phyloP scores from a whole-genome alignment of 1,284 basidiomycete genomes.

The Malassezia caprae region DNA sequence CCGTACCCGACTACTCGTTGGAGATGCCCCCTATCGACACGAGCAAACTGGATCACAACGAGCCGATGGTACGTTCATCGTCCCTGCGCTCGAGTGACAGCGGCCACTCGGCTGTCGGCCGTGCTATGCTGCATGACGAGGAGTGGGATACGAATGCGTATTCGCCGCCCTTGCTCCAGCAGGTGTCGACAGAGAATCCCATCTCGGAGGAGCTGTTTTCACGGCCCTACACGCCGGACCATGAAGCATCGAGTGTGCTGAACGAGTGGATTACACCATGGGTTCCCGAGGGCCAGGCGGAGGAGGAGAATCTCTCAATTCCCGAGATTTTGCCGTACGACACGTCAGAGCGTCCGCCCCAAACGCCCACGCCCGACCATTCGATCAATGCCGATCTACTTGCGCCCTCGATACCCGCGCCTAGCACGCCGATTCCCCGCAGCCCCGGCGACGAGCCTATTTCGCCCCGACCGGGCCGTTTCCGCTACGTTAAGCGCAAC shows the following conservation, averaged over 20 bases:
- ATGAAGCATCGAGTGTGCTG: background rate
- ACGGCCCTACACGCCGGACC: background rate
- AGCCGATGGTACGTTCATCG: background rate
- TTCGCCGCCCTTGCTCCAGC: background rate
- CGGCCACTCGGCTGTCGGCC: background rate
- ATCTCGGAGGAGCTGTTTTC: background rate
- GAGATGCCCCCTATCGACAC: constrained; percentile 14
- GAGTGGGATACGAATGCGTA: background rate
- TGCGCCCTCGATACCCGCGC: constrained; percentile 14
- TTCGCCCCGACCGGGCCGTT: constrained; percentile 1
- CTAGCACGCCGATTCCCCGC: constrained; percentile 12
- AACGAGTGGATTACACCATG: background rate
- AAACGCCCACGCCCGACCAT: background rate
- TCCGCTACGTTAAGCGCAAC: constrained; percentile 7
- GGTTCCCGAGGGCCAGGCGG: background rate
- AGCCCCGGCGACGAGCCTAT: constrained; percentile 7
- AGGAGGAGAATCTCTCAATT: background rate
- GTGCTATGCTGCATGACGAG: background rate
- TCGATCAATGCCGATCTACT: background rate
- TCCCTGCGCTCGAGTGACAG: background rate
- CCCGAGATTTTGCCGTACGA: background rate
- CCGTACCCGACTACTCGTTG: constrained; percentile 12
- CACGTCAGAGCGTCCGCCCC: background rate
- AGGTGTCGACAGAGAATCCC: background rate
- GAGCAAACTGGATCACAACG: background rate